phyloP scores from a whole-genome alignment of 257 asterid species.

The Catharanthus roseus region DNA sequence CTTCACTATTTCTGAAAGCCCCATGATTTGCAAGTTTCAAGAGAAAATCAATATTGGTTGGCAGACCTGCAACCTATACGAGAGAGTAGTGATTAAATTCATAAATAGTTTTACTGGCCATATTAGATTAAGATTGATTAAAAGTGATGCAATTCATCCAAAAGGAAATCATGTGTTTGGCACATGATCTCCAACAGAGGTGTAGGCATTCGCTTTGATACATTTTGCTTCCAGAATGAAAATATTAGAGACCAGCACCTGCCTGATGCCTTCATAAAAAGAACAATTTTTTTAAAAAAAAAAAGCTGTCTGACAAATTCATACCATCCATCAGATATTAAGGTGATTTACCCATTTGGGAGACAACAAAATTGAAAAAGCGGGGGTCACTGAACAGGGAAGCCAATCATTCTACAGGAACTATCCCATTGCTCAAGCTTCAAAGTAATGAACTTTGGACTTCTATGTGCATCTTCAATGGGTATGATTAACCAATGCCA shows the following conservation, averaged over 20 bases:
- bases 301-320: too few relatives aligned
- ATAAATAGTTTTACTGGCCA: too few relatives aligned
- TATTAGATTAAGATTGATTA: background rate
- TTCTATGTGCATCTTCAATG: background rate
- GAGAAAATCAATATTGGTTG: slow-evolving; percentile 92
- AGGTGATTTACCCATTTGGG: background rate
- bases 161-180: background rate
- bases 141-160: background rate
- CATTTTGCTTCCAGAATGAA: background rate
- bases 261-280: too few relatives aligned
- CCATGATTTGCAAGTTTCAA: slow-evolving; percentile 64
- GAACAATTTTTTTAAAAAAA: background rate
- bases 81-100: background rate
- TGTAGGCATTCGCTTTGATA: background rate
- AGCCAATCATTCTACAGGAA: background rate
- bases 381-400: background rate
- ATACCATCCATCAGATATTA: background rate
- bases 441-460: background rate
- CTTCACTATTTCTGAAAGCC: slow-evolving; percentile 80
- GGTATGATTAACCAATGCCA: background rate
- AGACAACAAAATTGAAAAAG: background rate
- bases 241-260: background rate
- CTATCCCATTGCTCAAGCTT: background rate
- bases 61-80: slow-evolving; percentile 91
- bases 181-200: background rate